phyloP scores from a whole-genome alignment of 2,329 filamentous ascomycete genomes.

The Colletotrichum gigasporum region DNA sequence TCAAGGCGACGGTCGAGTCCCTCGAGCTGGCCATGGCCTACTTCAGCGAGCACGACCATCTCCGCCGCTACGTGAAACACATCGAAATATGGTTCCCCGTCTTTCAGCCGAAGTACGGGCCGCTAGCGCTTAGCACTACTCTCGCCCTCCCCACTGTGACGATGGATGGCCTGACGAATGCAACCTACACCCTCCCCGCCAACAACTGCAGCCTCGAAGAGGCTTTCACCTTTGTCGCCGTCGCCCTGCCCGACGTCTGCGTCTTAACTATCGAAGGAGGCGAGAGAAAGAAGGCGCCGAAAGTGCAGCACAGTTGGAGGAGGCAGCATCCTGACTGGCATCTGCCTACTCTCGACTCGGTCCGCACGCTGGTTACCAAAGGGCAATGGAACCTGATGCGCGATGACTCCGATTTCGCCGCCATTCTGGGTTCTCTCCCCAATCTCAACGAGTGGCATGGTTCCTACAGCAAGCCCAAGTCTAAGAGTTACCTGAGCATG shows the following conservation, averaged over 20 bases:
- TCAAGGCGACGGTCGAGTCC: slow-evolving; percentile 75
- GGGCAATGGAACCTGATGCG: slow-evolving; percentile 83
- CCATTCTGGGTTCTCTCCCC: slow-evolving; percentile 70
- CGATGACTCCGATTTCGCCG: slow-evolving; percentile 67
- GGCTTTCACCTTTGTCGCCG: slow-evolving; percentile 71
- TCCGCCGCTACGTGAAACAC: slow-evolving; percentile 73
- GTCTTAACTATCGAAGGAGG: slow-evolving; percentile 81
- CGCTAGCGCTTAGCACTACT: slow-evolving; percentile 52
- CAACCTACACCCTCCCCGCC: slow-evolving; percentile 66
- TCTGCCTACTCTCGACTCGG: slow-evolving; percentile 60
- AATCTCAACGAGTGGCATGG: slow-evolving; percentile 71
- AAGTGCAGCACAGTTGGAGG: slow-evolving; percentile 53
- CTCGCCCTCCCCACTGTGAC: slow-evolving; percentile 62
- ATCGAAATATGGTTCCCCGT: slow-evolving; percentile 83
- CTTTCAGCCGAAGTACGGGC: slow-evolving; percentile 66
- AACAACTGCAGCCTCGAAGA: slow-evolving; percentile 78
- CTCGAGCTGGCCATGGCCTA: slow-evolving; percentile 68
- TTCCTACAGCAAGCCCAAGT: slow-evolving; percentile 77
- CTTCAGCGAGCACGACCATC: slow-evolving; percentile 66
- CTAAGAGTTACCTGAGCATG: slow-evolving; percentile 77
- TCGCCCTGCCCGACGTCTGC: slow-evolving; percentile 67
- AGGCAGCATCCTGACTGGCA: slow-evolving; percentile 41
- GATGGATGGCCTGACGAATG: slow-evolving; percentile 63
- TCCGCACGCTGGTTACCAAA: slow-evolving; percentile 76
- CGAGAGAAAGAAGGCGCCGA: slow-evolving; percentile 78